These are phyloP conservation scores for Gossypium gossypioides DNA, from an alignment of 441 rosid genomes.

Conservation along the genomic window DNA sequence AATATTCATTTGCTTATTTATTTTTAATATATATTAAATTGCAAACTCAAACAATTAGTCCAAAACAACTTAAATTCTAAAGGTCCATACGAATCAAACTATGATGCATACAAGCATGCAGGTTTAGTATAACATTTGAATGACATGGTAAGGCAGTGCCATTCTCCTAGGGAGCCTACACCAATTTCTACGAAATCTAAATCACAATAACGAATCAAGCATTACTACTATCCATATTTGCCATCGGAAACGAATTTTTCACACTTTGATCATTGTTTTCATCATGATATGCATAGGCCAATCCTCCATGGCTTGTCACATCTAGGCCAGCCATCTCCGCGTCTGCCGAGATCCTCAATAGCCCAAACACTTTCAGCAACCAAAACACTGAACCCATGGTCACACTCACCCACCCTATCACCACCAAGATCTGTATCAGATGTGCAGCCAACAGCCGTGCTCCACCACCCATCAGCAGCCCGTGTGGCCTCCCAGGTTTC, in stretches of 20 bases:
- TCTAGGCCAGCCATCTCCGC: conserved; percentile 58
- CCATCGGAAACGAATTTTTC: neutral
- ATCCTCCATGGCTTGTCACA: conserved; percentile 57
- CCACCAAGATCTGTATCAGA: conserved; percentile 41
- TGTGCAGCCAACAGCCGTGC: conserved; percentile 43
- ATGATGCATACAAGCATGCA: too few relatives aligned
- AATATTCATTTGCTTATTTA: too few relatives aligned
- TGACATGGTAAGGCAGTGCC: too few relatives aligned
- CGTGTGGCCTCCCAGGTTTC: conserved; percentile 30
- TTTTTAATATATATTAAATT: too few relatives aligned
- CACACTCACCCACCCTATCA: conserved; percentile 39
- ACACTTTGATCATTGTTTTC: neutral
- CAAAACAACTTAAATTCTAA: too few relatives aligned
- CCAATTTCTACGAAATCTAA: too few relatives aligned
- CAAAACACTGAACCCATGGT: conserved; percentile 46
- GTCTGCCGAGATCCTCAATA: conserved; percentile 46
- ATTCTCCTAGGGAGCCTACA: too few relatives aligned
- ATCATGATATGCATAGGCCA: conserved; percentile 42
- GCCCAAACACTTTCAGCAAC: conserved; percentile 30
- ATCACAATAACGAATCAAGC: neutral
- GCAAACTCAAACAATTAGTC: too few relatives aligned
- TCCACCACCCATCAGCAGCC: conserved; percentile 51
- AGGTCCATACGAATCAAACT: too few relatives aligned
- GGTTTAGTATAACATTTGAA: too few relatives aligned
- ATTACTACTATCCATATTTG: neutral